Evolutionary conservation across 805 yeast genomes (phyloP), one percentile per base, ranked within the genome.

Genomic region (Debaryomyces maramus): DNA sequence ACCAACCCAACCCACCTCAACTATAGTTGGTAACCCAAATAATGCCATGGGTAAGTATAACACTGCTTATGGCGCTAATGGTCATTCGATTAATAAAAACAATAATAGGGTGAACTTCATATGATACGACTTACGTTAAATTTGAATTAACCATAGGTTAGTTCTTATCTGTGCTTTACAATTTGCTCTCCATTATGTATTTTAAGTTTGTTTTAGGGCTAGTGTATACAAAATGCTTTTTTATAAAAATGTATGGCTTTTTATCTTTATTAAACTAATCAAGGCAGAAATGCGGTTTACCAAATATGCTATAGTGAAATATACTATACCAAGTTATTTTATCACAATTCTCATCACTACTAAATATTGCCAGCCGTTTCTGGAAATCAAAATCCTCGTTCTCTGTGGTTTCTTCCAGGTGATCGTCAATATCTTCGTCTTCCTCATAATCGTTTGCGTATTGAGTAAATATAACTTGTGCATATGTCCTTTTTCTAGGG

Each of bases 271-370:
- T 10, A n/a, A 24, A 10, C 27, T 34, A 21, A 30, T 41, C 43
- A 22, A 50, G 47, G 40, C 72, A 67, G 41, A 67, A 63, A 20
- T 63, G 59, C 8, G 73, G 74, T 34, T 65, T 69, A 0, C 80
- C 81, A 51, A 75, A 76, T 6, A 77, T 59, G 37, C 77, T 67
- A 40, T 73, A 73, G 45, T 68, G 78, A 44, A 78, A 71, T 0
- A 76, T 67, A 40, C 70, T 75, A 45, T 54, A 68, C 81, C 81
- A 77, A 0, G 80, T 76, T 8, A 77, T 67, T 3, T 70, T 70
- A 19, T 66, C 73, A 56, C 81, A 77, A 19, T 61, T 61, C 15
- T 50, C 51, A 2, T 56, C 56, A 17, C 41, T 36, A 28, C 55
- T 50, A 38, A 48, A 51, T 8, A 53, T 46, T 2, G 39, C 10